A percentile compares a stretch with the other conserved stretches of the same genome.
These are phyloP conservation scores for Colletotrichum horii DNA, from an alignment of 2,329 filamentous ascomycete genomes.

Conservation along the genomic window DNA sequence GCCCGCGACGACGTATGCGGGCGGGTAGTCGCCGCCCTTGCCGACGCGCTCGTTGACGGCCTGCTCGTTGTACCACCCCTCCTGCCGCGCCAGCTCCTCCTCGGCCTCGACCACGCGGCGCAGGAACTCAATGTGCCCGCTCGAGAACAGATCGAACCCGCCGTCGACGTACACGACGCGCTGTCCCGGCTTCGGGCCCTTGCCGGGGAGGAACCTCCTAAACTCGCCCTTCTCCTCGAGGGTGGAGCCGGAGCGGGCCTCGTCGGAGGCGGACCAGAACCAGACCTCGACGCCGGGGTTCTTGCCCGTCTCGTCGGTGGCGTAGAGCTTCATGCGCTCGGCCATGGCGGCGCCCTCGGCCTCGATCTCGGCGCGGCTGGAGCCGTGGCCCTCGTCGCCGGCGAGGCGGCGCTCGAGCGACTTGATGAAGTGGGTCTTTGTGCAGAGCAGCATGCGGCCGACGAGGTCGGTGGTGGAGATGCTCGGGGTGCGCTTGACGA, in stretches of 20 bases:
- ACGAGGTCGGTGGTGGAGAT: constrained; percentile 99
- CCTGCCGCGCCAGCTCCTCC: constrained; percentile 67
- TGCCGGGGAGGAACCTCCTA: constrained; percentile 71
- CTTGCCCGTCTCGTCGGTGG: constrained; percentile 82
- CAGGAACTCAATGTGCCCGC: constrained; percentile 95
- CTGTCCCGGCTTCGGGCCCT: constrained; percentile 77
- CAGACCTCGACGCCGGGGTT: constrained; percentile 83
- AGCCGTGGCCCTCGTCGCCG: constrained; percentile 76
- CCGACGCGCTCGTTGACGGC: constrained; percentile 66
- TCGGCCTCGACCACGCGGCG: constrained; percentile 77
- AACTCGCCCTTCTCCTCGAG: constrained; percentile 70
- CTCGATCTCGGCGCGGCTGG: constrained; percentile 65
- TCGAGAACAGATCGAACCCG: constrained; percentile 95
- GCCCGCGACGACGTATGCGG: constrained; percentile 88
- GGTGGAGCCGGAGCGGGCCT: constrained; percentile 47
- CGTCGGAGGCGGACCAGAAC: constrained; percentile 72
- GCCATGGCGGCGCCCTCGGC: constrained; percentile 71
- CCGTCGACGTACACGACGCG: constrained; percentile 94
- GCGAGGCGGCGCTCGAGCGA: constrained; percentile 72
- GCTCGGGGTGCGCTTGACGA: constrained; percentile 93
- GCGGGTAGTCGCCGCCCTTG: constrained; percentile 76
- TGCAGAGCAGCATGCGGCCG: constrained; percentile 95
- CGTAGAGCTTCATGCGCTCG: constrained; percentile 82
- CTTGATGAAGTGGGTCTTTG: constrained; percentile 90
- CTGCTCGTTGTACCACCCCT: constrained; percentile 77